Evolutionary conservation across 2,329 filamentous ascomycete genomes (phyloP).

Genomic region (Karstenula rhodostoma): DNA sequence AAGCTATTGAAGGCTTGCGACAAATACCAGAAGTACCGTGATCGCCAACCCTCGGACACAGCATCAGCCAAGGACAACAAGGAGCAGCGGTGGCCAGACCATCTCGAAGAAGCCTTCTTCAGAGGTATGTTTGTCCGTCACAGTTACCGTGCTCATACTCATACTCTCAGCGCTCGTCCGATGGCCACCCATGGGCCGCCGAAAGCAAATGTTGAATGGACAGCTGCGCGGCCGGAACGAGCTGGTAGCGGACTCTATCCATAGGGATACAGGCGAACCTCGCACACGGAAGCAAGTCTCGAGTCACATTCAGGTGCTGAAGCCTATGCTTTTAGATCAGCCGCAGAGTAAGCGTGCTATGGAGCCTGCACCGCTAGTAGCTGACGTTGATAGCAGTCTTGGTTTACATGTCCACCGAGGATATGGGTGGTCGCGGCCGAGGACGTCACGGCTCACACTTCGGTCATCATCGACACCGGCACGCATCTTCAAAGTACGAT

Average conservation of each 20-base stretch:
- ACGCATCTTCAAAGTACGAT: conserved; percentile 36
- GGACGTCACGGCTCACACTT: conserved; percentile 26
- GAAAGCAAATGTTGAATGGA: conserved; percentile 58
- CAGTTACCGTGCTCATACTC: conserved; percentile 5
- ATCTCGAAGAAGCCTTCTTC: conserved; percentile 58
- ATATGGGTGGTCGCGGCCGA: conserved; percentile 31
- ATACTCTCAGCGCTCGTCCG: conserved; percentile 50
- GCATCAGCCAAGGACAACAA: conserved; percentile 28
- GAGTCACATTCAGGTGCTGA: conserved; percentile 70
- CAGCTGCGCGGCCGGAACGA: conserved; percentile 68
- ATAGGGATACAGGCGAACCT: conserved; percentile 61
- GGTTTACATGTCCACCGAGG: conserved; percentile 51
- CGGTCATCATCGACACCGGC: conserved; percentile 32
- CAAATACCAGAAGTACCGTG: conserved; percentile 57
- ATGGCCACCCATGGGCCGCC: conserved; percentile 66
- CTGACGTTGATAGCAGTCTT: conserved; percentile 48
- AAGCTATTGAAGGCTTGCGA: conserved; percentile 45
- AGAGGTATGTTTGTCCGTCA: conserved; percentile 47
- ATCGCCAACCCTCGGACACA: conserved; percentile 47
- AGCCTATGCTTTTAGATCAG: conserved; percentile 62
- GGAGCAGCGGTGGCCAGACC: conserved; percentile 57
- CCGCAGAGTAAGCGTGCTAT: conserved; percentile 57
- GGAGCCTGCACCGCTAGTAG: neutral
- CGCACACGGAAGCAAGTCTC: conserved; percentile 68
- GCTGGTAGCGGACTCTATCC: conserved; percentile 66